Percentiles rank a stretch among this genome's conserved stretches.
Conservation (phyloP, 306 rosid genomes). For the Rosa lucieae region DNA sequence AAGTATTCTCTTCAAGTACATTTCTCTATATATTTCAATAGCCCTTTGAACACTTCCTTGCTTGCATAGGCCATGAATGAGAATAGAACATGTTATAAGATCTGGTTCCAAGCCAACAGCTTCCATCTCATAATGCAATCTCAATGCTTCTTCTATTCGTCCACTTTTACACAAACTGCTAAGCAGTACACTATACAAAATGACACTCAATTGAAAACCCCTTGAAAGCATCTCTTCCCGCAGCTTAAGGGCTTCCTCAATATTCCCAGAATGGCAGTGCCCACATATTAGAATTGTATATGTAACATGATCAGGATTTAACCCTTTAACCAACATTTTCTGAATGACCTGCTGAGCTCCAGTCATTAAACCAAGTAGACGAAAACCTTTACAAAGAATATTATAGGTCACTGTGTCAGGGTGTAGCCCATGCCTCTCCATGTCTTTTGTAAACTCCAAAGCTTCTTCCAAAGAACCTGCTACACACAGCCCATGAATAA, state of each 20-base stretch:
- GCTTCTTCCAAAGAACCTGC: constrained; percentile 62
- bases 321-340: constrained; percentile 42
- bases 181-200: constrained; percentile 42
- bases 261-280: constrained; percentile 42
- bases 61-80: constrained; percentile 53
- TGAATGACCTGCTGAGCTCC: constrained; percentile 44
- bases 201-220: constrained; percentile 39
- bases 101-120: constrained; percentile 39
- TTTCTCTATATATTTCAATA: constrained; percentile 38
- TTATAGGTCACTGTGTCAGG: constrained; percentile 46
- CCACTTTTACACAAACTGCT: constrained; percentile 51
- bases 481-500: constrained; percentile 55
- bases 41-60: constrained; percentile 47
- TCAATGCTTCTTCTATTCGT: constrained; percentile 42
- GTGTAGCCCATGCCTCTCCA: constrained; percentile 50
- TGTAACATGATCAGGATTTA: constrained; percentile 42
- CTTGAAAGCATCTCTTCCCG: constrained; percentile 42
- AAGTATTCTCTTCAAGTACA: constrained; percentile 39
- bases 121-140: constrained; percentile 49
- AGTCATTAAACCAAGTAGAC: constrained; percentile 44
- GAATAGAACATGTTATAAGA: constrained; percentile 43
- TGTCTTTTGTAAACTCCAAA: constrained; percentile 40
- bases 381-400: constrained; percentile 55
- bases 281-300: constrained; percentile 52
- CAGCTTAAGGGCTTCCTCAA: constrained; percentile 46